Evolutionary conservation across 2,329 filamentous ascomycete genomes (phyloP).

Genomic region (Laburnicola sp.): DNA sequence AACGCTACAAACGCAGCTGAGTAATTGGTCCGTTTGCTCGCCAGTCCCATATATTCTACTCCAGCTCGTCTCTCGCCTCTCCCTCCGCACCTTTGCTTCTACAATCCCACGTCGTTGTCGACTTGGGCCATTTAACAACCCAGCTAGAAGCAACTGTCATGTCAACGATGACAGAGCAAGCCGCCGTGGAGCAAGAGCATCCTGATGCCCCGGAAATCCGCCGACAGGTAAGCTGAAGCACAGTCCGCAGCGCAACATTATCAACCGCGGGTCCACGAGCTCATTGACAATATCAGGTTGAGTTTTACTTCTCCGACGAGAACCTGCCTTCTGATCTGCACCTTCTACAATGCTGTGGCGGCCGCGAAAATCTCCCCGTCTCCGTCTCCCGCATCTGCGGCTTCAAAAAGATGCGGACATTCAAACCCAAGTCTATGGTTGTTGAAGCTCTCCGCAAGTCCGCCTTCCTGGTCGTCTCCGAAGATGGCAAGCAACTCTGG

Average conservation of each 20-base stretch:
- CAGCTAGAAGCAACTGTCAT: neutral
- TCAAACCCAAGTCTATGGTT: slow-evolving; percentile 47
- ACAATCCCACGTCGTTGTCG: too few relatives aligned
- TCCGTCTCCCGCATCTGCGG: slow-evolving; percentile 49
- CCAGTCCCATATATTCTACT: neutral
- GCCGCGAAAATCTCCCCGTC: slow-evolving; percentile 48
- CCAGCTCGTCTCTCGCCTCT: neutral
- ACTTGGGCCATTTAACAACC: neutral
- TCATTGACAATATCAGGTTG: slow-evolving; percentile 43
- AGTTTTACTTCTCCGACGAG: slow-evolving; percentile 56
- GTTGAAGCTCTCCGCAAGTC: slow-evolving; percentile 48
- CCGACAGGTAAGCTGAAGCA: slow-evolving; percentile 27
- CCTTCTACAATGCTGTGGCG: slow-evolving; percentile 47
- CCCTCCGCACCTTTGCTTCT: neutral
- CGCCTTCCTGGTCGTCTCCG: slow-evolving; percentile 46
- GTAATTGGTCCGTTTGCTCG: neutral
- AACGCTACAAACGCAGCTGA: neutral
- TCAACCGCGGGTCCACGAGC: neutral
- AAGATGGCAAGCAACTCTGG: slow-evolving; percentile 48
- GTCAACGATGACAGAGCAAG: neutral
- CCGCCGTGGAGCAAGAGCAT: slow-evolving; percentile 20
- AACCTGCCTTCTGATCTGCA: slow-evolving; percentile 50
- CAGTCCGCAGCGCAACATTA: too few relatives aligned
- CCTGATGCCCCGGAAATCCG: slow-evolving; percentile 35
- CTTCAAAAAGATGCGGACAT: slow-evolving; percentile 53